Percentiles rank a stretch among this genome's conserved stretches.
Conservation (phyloP, 768 basidiomycete species). For the Neoboletus brunneissimus region DNA sequence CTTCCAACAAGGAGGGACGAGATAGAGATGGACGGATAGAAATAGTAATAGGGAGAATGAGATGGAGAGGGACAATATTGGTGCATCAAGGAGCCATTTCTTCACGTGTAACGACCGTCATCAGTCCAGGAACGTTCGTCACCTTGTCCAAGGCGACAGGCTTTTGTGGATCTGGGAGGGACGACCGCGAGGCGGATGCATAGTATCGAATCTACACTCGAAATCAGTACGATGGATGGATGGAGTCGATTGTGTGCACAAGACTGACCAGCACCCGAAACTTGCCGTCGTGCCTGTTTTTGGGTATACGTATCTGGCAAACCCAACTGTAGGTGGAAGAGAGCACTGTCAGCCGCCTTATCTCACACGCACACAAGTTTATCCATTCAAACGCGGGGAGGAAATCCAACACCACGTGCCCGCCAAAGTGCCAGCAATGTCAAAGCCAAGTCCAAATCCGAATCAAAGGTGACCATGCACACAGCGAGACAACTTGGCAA, state of each 20-base stretch:
- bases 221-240: not conserved
- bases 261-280: constrained; percentile 60
- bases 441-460: not conserved
- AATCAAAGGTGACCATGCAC: not conserved
- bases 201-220: constrained; percentile 56
- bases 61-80: not conserved
- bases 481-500: not conserved
- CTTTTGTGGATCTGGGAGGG: constrained; percentile 50
- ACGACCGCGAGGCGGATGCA: constrained; percentile 56
- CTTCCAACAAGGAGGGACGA: too few relatives aligned
- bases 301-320: constrained; percentile 56
- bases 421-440: not conserved
- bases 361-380: not conserved
- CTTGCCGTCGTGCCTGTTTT: constrained; percentile 44
- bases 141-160: constrained; percentile 63
- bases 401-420: not conserved
- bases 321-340: constrained; percentile 49
- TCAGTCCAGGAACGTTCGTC: constrained; percentile 64
- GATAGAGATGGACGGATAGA: too few relatives aligned
- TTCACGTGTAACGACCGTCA: constrained; percentile 61
- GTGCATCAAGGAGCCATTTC: constrained; percentile 19
- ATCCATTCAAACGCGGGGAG: not conserved
- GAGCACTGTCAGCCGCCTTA: constrained; percentile 1
- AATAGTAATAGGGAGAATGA: not conserved
- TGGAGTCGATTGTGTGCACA: not conserved